Conservation (phyloP, 2,329 filamentous ascomycete species). For the Penicillium sp. region DNA sequence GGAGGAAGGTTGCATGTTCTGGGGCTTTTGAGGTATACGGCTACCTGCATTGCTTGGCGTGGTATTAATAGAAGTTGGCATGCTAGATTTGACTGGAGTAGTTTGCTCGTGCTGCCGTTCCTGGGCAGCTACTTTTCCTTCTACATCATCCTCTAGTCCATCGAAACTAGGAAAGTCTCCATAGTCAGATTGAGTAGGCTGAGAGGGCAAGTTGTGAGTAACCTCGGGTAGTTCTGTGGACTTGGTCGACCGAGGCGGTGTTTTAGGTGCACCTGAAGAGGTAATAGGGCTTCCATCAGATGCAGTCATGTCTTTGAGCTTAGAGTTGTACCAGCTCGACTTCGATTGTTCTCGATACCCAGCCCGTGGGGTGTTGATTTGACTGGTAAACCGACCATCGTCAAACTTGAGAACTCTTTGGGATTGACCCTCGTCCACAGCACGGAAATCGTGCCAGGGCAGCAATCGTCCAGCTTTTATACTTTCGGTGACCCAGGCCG, state of each 20-base stretch:
- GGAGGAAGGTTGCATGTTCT: slow-evolving; percentile 7
- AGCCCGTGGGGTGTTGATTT: slow-evolving; percentile 61
- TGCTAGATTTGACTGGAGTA: background rate
- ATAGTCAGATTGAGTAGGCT: slow-evolving; percentile 49
- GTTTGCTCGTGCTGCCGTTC: background rate
- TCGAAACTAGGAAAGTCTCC: slow-evolving; percentile 44
- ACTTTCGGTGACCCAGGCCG: slow-evolving; percentile 91
- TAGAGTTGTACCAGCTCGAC: slow-evolving; percentile 78
- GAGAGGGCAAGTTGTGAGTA: slow-evolving; percentile 12
- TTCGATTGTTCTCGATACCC: slow-evolving; percentile 82
- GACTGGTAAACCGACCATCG: slow-evolving; percentile 67
- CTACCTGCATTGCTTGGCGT: background rate
- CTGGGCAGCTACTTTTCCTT: background rate
- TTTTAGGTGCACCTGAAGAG: background rate
- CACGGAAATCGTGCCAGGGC: slow-evolving; percentile 82
- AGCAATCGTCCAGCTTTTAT: slow-evolving; percentile 77
- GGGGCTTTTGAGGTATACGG: background rate
- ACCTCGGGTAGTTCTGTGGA: background rate
- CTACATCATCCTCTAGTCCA: slow-evolving; percentile 22
- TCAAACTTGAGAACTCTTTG: slow-evolving; percentile 75
- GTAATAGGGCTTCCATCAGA: slow-evolving; percentile 27
- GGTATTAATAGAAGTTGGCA: background rate
- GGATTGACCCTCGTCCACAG: slow-evolving; percentile 79
- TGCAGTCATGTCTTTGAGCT: slow-evolving; percentile 57
- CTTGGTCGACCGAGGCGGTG: background rate